Evolutionary conservation across 1,284 basidiomycete genomes (phyloP), one percentile per base, ranked within the genome.

Genomic region (Stygiomarasmius scandens): DNA sequence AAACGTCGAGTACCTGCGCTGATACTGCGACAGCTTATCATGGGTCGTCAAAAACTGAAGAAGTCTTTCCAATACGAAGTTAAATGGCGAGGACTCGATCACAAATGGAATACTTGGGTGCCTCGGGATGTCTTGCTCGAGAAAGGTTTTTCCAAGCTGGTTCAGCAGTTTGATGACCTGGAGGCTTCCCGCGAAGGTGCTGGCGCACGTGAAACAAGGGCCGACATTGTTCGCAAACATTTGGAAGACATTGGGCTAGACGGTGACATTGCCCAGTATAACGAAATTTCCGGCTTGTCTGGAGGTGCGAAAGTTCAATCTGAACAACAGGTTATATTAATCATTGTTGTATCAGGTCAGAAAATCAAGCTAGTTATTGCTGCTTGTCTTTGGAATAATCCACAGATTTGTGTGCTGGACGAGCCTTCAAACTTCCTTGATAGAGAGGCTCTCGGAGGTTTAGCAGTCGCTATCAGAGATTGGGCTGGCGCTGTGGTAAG

Each of bases 351-450:
- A 66, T 56, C 60, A 83, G 81, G 95, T 58, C 96, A 98, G 72
- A 98, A 98, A 77, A 97, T 98, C 76, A 98, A 98, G 79, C 86
- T 97, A 48, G 95, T 96, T 65, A 94, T 97, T 67, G 94, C 90
- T 9, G 95, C 95, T 36, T 94, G 94, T 70, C 80, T 98, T 60
- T 97, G 95, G 93, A 95, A 95, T 74, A 94, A 95, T 68, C 93
- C 93, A 36, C 93, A 95, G 83, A 86, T 87, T 63, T 91, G 89
- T 67, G 77, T 92, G n/a, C 80, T 94, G 43, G 93, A 95, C 70
- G 93, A 98, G 75, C 96, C 96, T 34, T 98, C 94, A 70, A 99
- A 99, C 79, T 99, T 98, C 81, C 85, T 96, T 79, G 95, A 95
- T 71, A 84, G 90, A 60, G 90, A 93, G 69, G 90, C 94, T 12